A percentile compares a stretch with the other conserved stretches of the same genome.
Conservation (phyloP, 2,329 filamentous ascomycete species). For the Penicillium sp. region DNA sequence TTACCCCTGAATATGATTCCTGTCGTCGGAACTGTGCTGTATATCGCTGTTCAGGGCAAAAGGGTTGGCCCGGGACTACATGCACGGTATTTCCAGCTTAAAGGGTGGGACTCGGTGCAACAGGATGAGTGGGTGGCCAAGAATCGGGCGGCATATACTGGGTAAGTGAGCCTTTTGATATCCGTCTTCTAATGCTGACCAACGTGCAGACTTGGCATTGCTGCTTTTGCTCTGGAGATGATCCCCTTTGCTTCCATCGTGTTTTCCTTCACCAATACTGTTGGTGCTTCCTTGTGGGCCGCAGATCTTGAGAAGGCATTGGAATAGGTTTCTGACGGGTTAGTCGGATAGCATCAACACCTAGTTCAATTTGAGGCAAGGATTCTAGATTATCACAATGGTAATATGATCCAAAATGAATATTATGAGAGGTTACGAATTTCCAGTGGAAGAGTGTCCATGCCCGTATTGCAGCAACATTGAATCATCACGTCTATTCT, state of each 20-base stretch:
- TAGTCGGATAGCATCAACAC: not conserved
- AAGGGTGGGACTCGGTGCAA: conserved; percentile 70
- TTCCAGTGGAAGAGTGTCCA: not conserved
- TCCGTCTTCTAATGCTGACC: conserved; percentile 1
- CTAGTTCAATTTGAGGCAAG: not conserved
- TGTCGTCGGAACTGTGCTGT: conserved; percentile 77
- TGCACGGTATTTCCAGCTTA: conserved; percentile 83
- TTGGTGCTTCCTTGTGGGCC: conserved; percentile 92
- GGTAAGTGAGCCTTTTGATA: conserved; percentile 54
- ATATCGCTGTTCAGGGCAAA: conserved; percentile 72
- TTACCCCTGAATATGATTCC: conserved; percentile 92
- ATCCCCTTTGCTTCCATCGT: conserved; percentile 78
- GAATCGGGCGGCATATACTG: conserved; percentile 74
- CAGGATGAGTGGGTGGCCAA: conserved; percentile 67
- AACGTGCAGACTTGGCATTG: conserved; percentile 61
- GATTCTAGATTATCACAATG: not conserved
- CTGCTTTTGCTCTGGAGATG: conserved; percentile 80
- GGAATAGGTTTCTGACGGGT: conserved; percentile 10
- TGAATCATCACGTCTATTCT: not conserved
- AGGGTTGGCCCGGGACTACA: conserved; percentile 56
- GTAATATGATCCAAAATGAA: not conserved
- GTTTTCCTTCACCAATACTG: conserved; percentile 87
- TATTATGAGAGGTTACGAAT: not conserved
- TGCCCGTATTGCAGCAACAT: not conserved
- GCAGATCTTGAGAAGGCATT: conserved; percentile 70